These are phyloP conservation scores for Picea abies DNA, from an alignment of 83 land plant species.

Conservation along the genomic window DNA sequence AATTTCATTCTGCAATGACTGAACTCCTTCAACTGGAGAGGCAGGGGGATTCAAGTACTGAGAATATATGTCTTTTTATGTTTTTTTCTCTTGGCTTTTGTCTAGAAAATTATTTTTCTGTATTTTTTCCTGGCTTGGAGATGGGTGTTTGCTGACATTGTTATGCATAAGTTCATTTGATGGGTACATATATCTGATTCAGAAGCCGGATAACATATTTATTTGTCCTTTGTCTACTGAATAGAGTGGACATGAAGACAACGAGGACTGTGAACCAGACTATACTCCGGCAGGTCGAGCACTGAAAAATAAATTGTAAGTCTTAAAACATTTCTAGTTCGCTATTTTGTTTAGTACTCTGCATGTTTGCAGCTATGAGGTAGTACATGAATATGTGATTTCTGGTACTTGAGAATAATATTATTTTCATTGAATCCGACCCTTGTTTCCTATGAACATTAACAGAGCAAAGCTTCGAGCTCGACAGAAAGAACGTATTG, in stretches of 20 bases:
- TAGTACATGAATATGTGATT: not conserved
- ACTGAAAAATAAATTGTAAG: constrained; percentile 86
- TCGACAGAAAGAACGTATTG: constrained; percentile 85
- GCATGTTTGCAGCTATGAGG: constrained; percentile 4
- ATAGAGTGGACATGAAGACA: constrained; percentile 71
- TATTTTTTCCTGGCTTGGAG: no score
- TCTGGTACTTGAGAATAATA: not conserved
- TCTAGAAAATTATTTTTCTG: no score
- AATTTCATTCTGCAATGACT: no score
- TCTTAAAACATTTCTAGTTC: not conserved
- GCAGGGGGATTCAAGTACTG: no score
- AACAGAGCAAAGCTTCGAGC: constrained; percentile 83
- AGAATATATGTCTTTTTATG: no score
- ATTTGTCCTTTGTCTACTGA: constrained; percentile 15
- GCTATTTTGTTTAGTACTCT: not conserved
- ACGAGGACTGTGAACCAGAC: constrained; percentile 74
- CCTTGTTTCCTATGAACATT: constrained; percentile 8
- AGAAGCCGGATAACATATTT: not conserved
- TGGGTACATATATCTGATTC: no score
- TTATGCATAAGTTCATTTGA: no score
- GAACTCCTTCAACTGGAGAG: no score
- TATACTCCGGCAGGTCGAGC: constrained; percentile 95
- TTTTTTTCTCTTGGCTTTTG: no score
- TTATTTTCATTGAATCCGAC: not conserved
- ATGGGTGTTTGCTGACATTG: no score